Conservation (phyloP, 2,329 filamentous ascomycete genomes). For the Arthrobotrys pseudoclavata region DNA sequence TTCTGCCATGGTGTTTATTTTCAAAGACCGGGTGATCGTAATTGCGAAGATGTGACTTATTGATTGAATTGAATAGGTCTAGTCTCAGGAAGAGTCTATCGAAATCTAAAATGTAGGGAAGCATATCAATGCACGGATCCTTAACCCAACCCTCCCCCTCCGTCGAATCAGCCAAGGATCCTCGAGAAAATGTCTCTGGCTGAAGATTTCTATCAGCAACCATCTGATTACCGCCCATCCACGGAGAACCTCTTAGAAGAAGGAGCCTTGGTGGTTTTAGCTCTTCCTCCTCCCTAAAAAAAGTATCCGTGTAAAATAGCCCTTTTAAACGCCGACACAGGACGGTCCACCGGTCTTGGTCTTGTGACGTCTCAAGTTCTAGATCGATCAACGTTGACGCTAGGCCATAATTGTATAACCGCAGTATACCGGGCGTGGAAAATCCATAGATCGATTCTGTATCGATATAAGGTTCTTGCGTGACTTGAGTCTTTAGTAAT, state of each 20-base stretch:
- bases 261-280: not conserved
- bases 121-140: too few relatives aligned
- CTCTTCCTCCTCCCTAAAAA: not conserved
- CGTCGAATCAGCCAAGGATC: too few relatives aligned
- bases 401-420: not conserved
- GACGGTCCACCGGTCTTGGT: not conserved
- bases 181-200: not conserved
- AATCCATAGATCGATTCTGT: not conserved
- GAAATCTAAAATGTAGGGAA: too few relatives aligned
- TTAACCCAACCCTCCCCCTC: too few relatives aligned
- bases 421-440: not conserved
- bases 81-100: not conserved
- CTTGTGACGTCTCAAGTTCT: slow-evolving; percentile 22
- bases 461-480: slow-evolving; percentile 12
- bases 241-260: not conserved
- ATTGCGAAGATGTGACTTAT: too few relatives aligned
- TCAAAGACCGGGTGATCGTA: too few relatives aligned
- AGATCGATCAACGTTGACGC: slow-evolving; percentile 1
- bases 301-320: slow-evolving; percentile 4
- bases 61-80: too few relatives aligned
- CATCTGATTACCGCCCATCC: slow-evolving; percentile 1
- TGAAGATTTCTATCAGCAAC: not conserved
- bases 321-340: slow-evolving; percentile 7
- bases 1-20: too few relatives aligned
- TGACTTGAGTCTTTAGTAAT: not conserved